phyloP scores from a whole-genome alignment of 805 yeast species.

The Jamesozyma piceae region DNA sequence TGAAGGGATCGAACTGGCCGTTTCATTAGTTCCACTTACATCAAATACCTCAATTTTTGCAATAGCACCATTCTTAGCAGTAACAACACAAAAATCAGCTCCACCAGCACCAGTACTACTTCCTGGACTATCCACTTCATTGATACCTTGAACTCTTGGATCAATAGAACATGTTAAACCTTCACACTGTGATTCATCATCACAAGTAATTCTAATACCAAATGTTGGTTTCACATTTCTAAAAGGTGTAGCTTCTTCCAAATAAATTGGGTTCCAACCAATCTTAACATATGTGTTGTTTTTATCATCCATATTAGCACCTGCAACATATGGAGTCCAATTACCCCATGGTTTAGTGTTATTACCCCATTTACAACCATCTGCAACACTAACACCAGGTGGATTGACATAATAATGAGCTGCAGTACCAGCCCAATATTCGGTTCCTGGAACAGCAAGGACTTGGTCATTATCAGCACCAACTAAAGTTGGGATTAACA shows the following conservation, averaged over 20 bases:
- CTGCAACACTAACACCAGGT: slow-evolving; percentile 67
- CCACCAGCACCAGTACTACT: slow-evolving; percentile 48
- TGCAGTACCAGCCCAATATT: slow-evolving; percentile 79
- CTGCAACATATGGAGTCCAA: slow-evolving; percentile 93
- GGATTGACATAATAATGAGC: slow-evolving; percentile 80
- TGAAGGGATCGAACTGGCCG: not conserved
- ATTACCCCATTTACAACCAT: slow-evolving; percentile 82
- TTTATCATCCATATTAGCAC: slow-evolving; percentile 66
- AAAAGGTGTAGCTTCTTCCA: slow-evolving; percentile 42
- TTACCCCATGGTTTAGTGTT: slow-evolving; percentile 63
- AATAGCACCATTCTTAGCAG: slow-evolving; percentile 52
- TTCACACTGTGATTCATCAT: slow-evolving; percentile 54
- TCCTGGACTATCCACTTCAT: slow-evolving; percentile 39
- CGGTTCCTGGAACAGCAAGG: slow-evolving; percentile 77
- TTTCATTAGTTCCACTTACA: not conserved
- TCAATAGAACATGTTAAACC: slow-evolving; percentile 81
- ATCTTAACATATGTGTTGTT: slow-evolving; percentile 73
- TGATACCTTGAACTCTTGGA: slow-evolving; percentile 53
- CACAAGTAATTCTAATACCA: slow-evolving; percentile 70
- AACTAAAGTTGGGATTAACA: slow-evolving; percentile 76
- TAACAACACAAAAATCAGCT: slow-evolving; percentile 76
- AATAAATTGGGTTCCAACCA: slow-evolving; percentile 85
- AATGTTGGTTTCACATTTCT: slow-evolving; percentile 47
- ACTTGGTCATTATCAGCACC: slow-evolving; percentile 39
- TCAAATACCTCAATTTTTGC: slow-evolving; percentile 67